Conservation (phyloP, 352 stramenopile genomes). For the Pythium folliculosum region DNA sequence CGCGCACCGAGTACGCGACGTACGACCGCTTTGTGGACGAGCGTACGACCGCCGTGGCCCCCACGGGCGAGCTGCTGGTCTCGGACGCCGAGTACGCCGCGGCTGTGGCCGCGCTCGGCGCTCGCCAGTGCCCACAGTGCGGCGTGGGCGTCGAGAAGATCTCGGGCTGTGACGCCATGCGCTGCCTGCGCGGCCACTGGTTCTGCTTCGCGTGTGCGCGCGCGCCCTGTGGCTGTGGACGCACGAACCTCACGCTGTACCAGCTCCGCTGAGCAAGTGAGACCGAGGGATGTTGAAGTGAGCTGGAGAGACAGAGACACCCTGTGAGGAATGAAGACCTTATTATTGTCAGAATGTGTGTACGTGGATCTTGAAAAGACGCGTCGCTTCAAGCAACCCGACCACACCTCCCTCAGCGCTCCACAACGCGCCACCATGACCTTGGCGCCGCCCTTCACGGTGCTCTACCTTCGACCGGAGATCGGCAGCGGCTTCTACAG, state of each 20-base stretch:
- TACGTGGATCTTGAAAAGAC: slow-evolving; percentile 25
- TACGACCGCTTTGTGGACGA: slow-evolving; percentile 67
- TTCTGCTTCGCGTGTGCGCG: slow-evolving; percentile 59
- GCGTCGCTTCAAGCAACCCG: slow-evolving; percentile 9
- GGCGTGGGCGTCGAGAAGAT: slow-evolving; percentile 61
- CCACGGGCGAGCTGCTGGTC: slow-evolving; percentile 43
- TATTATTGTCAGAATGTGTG: background rate
- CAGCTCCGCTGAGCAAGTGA: background rate
- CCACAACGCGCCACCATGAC: background rate
- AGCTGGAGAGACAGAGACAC: background rate
- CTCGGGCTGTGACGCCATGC: slow-evolving; percentile 59
- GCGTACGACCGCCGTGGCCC: slow-evolving; percentile 42
- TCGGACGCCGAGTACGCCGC: slow-evolving; percentile 60
- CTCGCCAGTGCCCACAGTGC: slow-evolving; percentile 69
- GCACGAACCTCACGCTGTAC: slow-evolving; percentile 4
- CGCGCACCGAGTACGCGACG: slow-evolving; percentile 24
- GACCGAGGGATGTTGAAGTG: background rate
- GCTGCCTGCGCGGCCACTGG: slow-evolving; percentile 55
- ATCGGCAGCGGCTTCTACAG: slow-evolving; percentile 58
- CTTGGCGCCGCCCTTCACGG: slow-evolving; percentile 32
- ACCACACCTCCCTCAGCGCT: too few species aligned
- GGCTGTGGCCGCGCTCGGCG: slow-evolving; percentile 34
- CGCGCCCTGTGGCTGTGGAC: slow-evolving; percentile 44
- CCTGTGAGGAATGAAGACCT: background rate
- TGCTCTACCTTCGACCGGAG: slow-evolving; percentile 62